Evolutionary conservation across 768 basidiomycete genomes (phyloP).

Genomic region (Psilocybe cubensis): DNA sequence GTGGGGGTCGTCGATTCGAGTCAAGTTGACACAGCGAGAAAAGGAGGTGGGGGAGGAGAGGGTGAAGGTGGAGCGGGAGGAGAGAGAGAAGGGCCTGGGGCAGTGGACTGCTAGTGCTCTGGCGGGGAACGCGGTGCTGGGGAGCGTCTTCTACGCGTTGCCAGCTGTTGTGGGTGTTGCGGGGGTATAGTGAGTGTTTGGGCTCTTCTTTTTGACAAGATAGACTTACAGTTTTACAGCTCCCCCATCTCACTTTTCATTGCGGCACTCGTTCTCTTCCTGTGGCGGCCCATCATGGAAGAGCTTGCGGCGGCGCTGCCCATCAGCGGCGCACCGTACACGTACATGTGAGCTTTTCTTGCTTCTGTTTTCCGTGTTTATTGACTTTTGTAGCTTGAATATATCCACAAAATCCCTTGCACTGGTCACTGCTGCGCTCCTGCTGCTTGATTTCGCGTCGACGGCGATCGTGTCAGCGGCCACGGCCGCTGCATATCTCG

Average conservation of each 20-base stretch:
- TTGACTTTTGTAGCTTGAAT: slow-evolving; percentile 67
- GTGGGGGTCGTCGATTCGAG: slow-evolving; percentile 58
- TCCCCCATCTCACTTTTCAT: slow-evolving; percentile 72
- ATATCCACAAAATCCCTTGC: slow-evolving; percentile 65
- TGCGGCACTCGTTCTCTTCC: slow-evolving; percentile 61
- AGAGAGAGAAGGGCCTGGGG: slow-evolving; percentile 51
- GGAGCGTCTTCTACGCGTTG: slow-evolving; percentile 71
- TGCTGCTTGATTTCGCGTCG: slow-evolving; percentile 72
- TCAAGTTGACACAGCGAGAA: slow-evolving; percentile 48
- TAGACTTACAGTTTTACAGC: slow-evolving; percentile 30
- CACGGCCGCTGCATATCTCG: slow-evolving; percentile 69
- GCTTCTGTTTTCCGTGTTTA: not conserved
- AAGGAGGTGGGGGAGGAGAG: slow-evolving; percentile 32
- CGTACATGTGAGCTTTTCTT: slow-evolving; percentile 54
- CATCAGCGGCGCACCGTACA: slow-evolving; percentile 72
- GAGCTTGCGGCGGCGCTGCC: slow-evolving; percentile 73
- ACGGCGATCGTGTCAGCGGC: slow-evolving; percentile 76
- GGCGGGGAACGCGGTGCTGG: slow-evolving; percentile 69
- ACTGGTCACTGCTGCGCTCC: slow-evolving; percentile 64
- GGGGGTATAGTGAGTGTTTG: slow-evolving; percentile 59
- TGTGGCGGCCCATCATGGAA: slow-evolving; percentile 79
- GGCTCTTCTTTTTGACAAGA: not conserved
- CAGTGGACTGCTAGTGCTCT: slow-evolving; percentile 68
- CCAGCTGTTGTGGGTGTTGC: slow-evolving; percentile 65
- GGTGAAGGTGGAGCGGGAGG: slow-evolving; percentile 31